Conservation (phyloP, 352 stramenopile genomes). For the Globisporangium okanoganense region DNA sequence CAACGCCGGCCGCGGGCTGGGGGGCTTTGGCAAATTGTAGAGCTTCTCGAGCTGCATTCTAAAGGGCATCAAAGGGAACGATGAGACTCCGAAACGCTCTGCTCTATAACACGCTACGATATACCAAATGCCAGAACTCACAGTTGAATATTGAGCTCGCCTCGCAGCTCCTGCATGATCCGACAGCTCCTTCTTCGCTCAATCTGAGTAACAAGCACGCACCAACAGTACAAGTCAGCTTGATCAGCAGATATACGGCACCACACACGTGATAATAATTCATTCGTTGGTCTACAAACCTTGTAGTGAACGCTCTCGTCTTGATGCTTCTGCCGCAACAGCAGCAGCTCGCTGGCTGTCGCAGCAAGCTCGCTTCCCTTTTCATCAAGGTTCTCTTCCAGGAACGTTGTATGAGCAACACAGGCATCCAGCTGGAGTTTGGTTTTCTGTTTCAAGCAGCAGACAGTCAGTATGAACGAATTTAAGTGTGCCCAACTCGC, state of each 20-base stretch:
- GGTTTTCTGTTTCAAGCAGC: not conserved
- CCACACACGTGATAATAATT: not conserved
- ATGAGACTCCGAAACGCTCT: not conserved
- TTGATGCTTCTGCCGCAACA: conserved; percentile 8
- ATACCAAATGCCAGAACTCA: not conserved
- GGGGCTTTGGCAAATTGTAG: conserved; percentile 12
- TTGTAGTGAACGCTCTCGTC: conserved; percentile 19
- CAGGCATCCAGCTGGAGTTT: conserved; percentile 1
- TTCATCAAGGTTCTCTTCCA: conserved; percentile 5
- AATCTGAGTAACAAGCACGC: conserved; percentile 12
- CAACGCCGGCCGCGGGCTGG: conserved; percentile 1
- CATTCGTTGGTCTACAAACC: conserved; percentile 5
- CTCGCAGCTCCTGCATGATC: conserved; percentile 22
- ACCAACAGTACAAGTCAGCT: no score
- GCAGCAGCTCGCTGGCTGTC: conserved; percentile 8
- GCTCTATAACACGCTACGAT: not conserved
- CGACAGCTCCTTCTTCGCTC: conserved; percentile 18
- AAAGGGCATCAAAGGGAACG: not conserved
- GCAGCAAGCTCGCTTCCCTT: conserved; percentile 15
- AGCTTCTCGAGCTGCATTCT: conserved; percentile 19
- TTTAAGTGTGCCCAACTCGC: not conserved
- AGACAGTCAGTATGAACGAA: not conserved
- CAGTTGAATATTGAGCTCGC: conserved; percentile 19
- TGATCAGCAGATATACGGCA: not conserved
- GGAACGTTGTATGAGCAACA: not conserved